Evolutionary conservation across 2,329 filamentous ascomycete genomes (phyloP).

Genomic region (Xenoacremonium recifei): DNA sequence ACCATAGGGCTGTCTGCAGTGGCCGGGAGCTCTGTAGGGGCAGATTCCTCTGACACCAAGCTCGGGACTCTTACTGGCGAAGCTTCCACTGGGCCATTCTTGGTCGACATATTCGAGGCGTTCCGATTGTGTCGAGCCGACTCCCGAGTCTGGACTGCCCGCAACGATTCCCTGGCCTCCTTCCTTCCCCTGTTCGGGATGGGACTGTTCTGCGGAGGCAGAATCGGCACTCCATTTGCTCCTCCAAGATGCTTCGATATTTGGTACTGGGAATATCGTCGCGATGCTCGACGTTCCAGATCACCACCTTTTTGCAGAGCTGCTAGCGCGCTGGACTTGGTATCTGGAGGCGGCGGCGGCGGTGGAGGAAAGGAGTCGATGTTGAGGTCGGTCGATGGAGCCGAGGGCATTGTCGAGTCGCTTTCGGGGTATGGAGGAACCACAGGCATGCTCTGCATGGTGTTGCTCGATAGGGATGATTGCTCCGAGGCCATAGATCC

Average conservation of each 20-base stretch:
- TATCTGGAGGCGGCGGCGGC: slow-evolving; percentile 65
- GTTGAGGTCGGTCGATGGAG: slow-evolving; percentile 43
- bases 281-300: slow-evolving; percentile 85
- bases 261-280: slow-evolving; percentile 93
- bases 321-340: slow-evolving; percentile 85
- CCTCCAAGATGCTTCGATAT: slow-evolving; percentile 90
- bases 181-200: slow-evolving; percentile 79
- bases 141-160: slow-evolving; percentile 57
- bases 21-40: slow-evolving; percentile 20
- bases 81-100: slow-evolving; percentile 45
- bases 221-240: slow-evolving; percentile 79
- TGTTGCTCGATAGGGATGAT: slow-evolving; percentile 70
- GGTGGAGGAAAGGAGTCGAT: slow-evolving; percentile 70
- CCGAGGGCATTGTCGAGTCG: slow-evolving; percentile 48
- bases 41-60: slow-evolving; percentile 62
- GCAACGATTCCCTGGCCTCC: slow-evolving; percentile 83
- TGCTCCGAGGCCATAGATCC: slow-evolving; percentile 54
- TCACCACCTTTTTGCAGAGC: slow-evolving; percentile 90
- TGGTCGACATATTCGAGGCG: slow-evolving; percentile 42
- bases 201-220: slow-evolving; percentile 79
- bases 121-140: slow-evolving; percentile 50
- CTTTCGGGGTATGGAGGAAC: slow-evolving; percentile 69
- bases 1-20: slow-evolving; percentile 34
- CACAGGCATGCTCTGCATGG: slow-evolving; percentile 74
- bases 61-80: slow-evolving; percentile 60